Evolutionary conservation across 2,329 filamentous ascomycete species (phyloP).

Genomic region (Xylaria hypoxylon): DNA sequence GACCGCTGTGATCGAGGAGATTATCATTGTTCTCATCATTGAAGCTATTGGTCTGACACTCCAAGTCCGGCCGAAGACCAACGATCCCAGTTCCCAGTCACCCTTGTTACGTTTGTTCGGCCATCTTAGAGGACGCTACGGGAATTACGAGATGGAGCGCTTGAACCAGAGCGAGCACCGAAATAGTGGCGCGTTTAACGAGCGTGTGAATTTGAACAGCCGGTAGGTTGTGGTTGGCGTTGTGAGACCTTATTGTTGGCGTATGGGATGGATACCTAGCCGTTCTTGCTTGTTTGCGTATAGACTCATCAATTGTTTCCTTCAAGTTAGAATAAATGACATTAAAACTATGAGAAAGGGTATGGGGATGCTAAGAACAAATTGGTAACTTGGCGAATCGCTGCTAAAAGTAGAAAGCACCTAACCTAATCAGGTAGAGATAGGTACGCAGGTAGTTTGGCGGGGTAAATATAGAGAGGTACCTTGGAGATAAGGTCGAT

Average conservation of each 20-base stretch:
- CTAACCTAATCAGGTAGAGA: too few species aligned
- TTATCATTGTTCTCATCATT: constrained; percentile 58
- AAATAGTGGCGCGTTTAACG: neutral
- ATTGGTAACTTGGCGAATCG: too few species aligned
- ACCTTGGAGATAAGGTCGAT: neutral
- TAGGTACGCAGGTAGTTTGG: neutral
- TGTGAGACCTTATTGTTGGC: neutral
- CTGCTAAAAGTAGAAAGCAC: too few species aligned
- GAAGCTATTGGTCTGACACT: constrained; percentile 57
- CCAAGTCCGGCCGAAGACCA: constrained; percentile 42
- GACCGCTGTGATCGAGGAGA: constrained; percentile 64
- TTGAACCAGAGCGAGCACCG: neutral
- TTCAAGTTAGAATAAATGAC: neutral
- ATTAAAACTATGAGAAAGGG: neutral
- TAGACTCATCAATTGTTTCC: neutral
- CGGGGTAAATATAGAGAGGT: neutral
- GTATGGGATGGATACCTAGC: constrained; percentile 8
- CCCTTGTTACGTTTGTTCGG: neutral
- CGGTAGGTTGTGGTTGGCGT: neutral
- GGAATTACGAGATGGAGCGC: constrained; percentile 23
- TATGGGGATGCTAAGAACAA: too few species aligned
- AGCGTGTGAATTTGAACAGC: neutral
- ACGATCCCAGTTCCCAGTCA: neutral
- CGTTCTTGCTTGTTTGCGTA: neutral
- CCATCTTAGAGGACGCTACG: neutral